A percentile compares a stretch with the other conserved stretches of the same genome.
These are phyloP conservation scores for Suillus bovinus DNA, from an alignment of 768 basidiomycete genomes.

Conservation along the genomic window DNA sequence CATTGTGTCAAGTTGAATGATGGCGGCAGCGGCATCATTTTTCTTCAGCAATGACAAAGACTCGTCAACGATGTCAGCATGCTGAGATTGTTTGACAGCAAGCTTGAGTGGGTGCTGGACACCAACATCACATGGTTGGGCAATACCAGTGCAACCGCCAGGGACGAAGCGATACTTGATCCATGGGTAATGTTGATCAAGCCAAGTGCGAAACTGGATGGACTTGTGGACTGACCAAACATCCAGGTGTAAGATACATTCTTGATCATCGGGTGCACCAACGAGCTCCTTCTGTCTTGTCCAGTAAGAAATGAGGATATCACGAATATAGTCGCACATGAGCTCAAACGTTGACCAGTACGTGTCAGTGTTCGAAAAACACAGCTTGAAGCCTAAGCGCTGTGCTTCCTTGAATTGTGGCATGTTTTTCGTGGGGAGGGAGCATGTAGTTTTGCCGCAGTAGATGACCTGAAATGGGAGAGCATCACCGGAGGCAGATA, in stretches of 20 bases:
- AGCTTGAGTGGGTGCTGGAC: background rate
- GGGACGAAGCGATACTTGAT: background rate
- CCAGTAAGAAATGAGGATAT: background rate
- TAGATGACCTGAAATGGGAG: conserved; percentile 34
- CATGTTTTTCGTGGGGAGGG: conserved; percentile 16
- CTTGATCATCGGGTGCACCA: background rate
- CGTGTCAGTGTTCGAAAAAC: conserved; percentile 16
- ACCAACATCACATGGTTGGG: conserved; percentile 1
- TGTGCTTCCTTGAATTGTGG: conserved; percentile 11
- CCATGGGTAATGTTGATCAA: background rate
- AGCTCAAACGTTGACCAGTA: background rate
- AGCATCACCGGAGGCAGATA: conserved; percentile 23
- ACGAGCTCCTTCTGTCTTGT: background rate
- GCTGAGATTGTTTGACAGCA: conserved; percentile 1
- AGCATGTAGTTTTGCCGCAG: conserved; percentile 18
- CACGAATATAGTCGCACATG: background rate
- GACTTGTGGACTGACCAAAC: background rate
- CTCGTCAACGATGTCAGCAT: background rate
- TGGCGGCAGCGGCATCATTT: background rate
- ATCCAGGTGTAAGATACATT: background rate
- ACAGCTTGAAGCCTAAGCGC: conserved; percentile 20
- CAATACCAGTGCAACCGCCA: conserved; percentile 1
- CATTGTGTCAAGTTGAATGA: background rate
- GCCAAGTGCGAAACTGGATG: background rate
- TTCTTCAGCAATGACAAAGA: background rate